A percentile compares a stretch with the other conserved stretches of the same genome.
phyloP scores from a whole-genome alignment of 371 early-diverging fungal species.

The Apophysomyces trapeziformis region DNA sequence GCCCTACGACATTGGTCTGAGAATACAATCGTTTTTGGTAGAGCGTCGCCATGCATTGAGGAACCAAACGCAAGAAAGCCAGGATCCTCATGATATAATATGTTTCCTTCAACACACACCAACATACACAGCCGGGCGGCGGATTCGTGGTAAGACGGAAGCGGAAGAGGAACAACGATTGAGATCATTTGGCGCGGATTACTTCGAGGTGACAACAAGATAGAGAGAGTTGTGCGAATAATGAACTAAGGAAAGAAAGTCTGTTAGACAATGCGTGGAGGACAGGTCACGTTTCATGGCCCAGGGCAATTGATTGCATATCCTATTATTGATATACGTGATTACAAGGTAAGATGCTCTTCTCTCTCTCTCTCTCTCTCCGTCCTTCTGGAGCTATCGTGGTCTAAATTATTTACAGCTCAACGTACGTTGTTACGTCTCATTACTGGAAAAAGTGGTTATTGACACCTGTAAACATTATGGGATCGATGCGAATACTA shows the following conservation, averaged over 20 bases:
- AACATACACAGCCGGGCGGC: constrained; percentile 90
- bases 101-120: constrained; percentile 89
- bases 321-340: constrained; percentile 85
- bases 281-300: constrained; percentile 96
- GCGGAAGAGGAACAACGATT: constrained; percentile 63
- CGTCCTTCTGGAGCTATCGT: too few relatives aligned
- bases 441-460: constrained; percentile 74
- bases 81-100: constrained; percentile 59
- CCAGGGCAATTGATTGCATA: constrained; percentile 97
- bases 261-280: constrained; percentile 77
- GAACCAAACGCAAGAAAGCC: constrained; percentile 16
- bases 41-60: constrained; percentile 2
- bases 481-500: constrained; percentile 70
- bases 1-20: constrained; percentile 59
- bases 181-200: constrained; percentile 73
- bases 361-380: background rate
- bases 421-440: constrained; percentile 81
- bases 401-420: constrained; percentile 38
- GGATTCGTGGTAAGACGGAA: constrained; percentile 68
- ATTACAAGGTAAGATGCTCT: constrained; percentile 49
- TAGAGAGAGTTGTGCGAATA: background rate
- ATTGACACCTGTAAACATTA: constrained; percentile 72
- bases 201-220: constrained; percentile 61
- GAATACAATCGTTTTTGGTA: constrained; percentile 43
- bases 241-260: background rate